Conservation (phyloP, 2,329 filamentous ascomycete genomes). For the Knufia petricola region DNA sequence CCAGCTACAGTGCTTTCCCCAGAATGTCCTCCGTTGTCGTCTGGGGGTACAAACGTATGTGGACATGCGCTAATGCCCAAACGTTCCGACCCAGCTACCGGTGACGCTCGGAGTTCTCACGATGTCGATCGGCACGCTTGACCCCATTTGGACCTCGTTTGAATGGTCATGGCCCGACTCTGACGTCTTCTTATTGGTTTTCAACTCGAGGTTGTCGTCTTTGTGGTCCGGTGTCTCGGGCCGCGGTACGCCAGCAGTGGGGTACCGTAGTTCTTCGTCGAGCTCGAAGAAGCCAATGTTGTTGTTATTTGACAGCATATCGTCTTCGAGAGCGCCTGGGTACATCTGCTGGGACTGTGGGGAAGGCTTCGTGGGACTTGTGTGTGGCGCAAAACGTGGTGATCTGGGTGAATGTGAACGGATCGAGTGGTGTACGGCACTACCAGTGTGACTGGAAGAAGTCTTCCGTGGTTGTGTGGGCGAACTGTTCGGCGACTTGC, state of each 20-base stretch:
- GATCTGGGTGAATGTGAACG: not conserved
- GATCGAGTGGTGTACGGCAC: not conserved
- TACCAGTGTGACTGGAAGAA: not conserved
- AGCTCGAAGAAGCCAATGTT: conserved; percentile 23
- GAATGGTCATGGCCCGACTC: not conserved
- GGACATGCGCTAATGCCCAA: conserved; percentile 16
- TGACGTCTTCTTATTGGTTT: not conserved
- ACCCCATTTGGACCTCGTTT: conserved; percentile 4
- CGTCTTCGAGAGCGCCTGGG: conserved; percentile 4
- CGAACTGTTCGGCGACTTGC: not conserved
- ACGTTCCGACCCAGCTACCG: conserved; percentile 18
- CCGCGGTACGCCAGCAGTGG: conserved; percentile 12
- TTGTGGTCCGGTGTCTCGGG: conserved; percentile 8
- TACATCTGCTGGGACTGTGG: not conserved
- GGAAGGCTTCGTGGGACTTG: not conserved
- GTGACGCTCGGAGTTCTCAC: conserved; percentile 14
- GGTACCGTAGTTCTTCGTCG: conserved; percentile 21
- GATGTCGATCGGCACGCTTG: conserved; percentile 22
- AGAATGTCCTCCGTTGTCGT: too few relatives aligned
- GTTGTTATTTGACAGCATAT: conserved; percentile 13
- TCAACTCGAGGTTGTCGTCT: conserved; percentile 6
- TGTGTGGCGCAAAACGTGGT: not conserved
- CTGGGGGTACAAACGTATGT: not conserved
- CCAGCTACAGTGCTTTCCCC: too few relatives aligned
- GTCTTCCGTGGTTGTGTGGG: not conserved